Conservation (phyloP, 352 stramenopile genomes). For the Globisporangium emineosum region DNA sequence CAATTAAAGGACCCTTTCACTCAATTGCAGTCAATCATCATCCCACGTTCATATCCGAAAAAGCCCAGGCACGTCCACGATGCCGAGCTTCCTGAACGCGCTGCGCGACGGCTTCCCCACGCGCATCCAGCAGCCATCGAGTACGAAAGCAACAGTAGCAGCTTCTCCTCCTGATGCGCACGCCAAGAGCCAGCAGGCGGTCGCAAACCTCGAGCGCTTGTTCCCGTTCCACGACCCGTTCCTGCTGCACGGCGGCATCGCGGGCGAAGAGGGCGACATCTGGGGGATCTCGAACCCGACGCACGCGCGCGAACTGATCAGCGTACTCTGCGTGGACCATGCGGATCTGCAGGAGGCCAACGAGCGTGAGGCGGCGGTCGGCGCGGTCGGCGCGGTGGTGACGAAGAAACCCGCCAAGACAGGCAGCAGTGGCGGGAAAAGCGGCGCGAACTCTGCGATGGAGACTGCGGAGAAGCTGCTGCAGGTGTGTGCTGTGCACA, state of each 20-base stretch:
- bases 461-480: conserved; percentile 39
- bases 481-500: conserved; percentile 36
- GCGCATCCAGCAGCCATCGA: not conserved
- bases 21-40: not conserved
- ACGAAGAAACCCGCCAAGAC: conserved; percentile 30
- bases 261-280: conserved; percentile 16
- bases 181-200: not conserved
- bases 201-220: conserved; percentile 10
- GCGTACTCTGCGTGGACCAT: conserved; percentile 60
- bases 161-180: not conserved
- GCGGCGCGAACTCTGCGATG: not conserved
- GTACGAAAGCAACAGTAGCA: conserved; percentile 1
- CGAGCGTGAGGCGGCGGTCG: conserved; percentile 47
- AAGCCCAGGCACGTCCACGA: not conserved
- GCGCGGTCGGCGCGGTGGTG: conserved; percentile 46
- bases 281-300: conserved; percentile 29
- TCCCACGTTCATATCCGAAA: not conserved
- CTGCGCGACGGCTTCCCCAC: conserved; percentile 28
- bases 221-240: conserved; percentile 39
- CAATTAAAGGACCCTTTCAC: not conserved
- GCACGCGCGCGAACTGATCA: conserved; percentile 33
- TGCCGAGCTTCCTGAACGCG: conserved; percentile 24
- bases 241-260: conserved; percentile 22
- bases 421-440: not conserved
- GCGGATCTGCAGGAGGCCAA: conserved; percentile 42